Base-by-base conservation (phyloP, 2,329 filamentous ascomycete species). In the Sclerotinia nivalis region DNA sequence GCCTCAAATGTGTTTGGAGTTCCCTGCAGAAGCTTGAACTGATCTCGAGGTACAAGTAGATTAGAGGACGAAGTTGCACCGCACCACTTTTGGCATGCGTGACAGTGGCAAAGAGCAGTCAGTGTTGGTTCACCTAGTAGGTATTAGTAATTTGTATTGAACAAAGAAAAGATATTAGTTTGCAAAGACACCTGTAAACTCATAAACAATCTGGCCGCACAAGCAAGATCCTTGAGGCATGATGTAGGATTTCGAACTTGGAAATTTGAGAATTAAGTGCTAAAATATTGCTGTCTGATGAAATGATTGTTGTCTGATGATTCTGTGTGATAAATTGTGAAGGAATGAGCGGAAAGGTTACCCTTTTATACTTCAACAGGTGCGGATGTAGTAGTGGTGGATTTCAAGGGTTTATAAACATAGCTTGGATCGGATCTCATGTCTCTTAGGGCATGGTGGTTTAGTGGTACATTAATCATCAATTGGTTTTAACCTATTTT, bases 31-130 rank as follows among this genome's bases (percentile, higher is more conserved):
- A 87, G 79, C 45, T 80, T 80, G 77, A 87, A 85, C 37, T 77
- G 77, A 12, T 76, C 75, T 22, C 83, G 81, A 5, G 84, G 80
- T 3, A 87, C 81, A 3, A 87, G 80, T 13, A 81, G 81, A 75
- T 87, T 88, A 7, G 25, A 54, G 74, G 84, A 83, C 45, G 85
- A 86, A 75, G 82, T 87, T 20, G 85, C 81, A n/a, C 83, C 80
- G 22, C 64, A 61, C 74, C 82, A 84, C 82, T 87, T 87, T 72
- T 87, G 84, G 75, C 85, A 87, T 71, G 86, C 84, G 18, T 75
- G 73, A 76, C 84, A 86, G 74, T 86, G 84, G 77, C 85, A 87
- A 47, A 87, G 78, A 9, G 84, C 84, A 25, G 80, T 83, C 4
- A 77, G 68, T 22, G 77, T 79, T 5, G 81, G 76, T 50, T 84